Percentiles rank a stretch among this genome's conserved stretches.
phyloP scores from a whole-genome alignment of 352 stramenopile species.

The Phytophthora pseudosyringae region DNA sequence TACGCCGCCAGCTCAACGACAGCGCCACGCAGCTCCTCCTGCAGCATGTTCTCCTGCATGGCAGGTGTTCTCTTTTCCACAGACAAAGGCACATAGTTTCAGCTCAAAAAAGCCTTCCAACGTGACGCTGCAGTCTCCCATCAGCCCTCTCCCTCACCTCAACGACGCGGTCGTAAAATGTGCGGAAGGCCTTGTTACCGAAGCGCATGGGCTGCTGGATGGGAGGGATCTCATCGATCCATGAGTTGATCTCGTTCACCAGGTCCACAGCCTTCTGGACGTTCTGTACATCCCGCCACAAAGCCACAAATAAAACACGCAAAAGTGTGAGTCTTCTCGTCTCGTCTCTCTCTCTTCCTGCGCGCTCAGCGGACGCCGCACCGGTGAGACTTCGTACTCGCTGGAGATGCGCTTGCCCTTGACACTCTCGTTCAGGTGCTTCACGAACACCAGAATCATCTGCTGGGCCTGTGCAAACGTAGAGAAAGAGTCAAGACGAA shows the following conservation, averaged over 20 bases:
- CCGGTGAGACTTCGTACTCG: slow-evolving; percentile 68
- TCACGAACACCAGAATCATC: slow-evolving; percentile 84
- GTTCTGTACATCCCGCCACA: slow-evolving; percentile 49
- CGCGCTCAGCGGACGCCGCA: slow-evolving; percentile 31
- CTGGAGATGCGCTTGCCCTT: slow-evolving; percentile 65
- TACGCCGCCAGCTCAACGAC: slow-evolving; percentile 95
- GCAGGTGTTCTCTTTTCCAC: slow-evolving; percentile 46
- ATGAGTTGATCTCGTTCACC: slow-evolving; percentile 73
- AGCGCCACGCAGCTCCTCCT: slow-evolving; percentile 58
- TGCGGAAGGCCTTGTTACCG: slow-evolving; percentile 95
- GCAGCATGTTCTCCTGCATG: slow-evolving; percentile 71
- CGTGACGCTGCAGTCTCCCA: neutral
- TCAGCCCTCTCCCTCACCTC: slow-evolving; percentile 48
- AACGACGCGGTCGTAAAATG: slow-evolving; percentile 86
- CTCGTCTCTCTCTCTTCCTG: neutral
- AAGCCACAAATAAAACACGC: slow-evolving; percentile 2
- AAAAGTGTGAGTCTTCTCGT: neutral
- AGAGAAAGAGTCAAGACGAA: slow-evolving; percentile 11
- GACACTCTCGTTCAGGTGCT: slow-evolving; percentile 84
- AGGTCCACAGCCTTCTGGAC: slow-evolving; percentile 72
- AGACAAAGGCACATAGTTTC: slow-evolving; percentile 11
- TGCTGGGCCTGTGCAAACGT: slow-evolving; percentile 62
- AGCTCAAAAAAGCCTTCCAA: neutral
- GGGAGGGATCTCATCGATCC: slow-evolving; percentile 92
- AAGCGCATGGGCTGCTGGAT: slow-evolving; percentile 95